These are phyloP conservation scores for Penicillium expansum DNA, from an alignment of 2,329 filamentous ascomycete species.

Conservation along the genomic window DNA sequence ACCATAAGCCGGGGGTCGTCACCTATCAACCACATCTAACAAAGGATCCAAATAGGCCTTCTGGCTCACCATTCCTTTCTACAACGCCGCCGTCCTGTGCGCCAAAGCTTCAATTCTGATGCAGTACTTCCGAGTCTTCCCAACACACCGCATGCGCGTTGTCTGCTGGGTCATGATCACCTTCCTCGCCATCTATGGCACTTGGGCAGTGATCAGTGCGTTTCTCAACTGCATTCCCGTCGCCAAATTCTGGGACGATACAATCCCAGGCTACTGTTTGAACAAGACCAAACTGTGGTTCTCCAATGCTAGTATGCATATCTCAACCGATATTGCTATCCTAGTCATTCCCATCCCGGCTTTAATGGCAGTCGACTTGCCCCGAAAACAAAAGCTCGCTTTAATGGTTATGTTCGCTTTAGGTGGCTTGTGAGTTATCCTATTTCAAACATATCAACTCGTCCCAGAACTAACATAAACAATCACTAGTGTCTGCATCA, in stretches of 20 bases:
- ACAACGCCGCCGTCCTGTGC: constrained; percentile 38
- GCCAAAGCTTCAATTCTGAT: constrained; percentile 51
- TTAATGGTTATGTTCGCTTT: constrained; percentile 45
- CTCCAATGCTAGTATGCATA: constrained; percentile 46
- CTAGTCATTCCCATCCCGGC: constrained; percentile 48
- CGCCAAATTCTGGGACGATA: constrained; percentile 35
- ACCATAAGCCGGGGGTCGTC: not conserved
- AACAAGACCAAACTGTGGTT: constrained; percentile 43
- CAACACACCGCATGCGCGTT: constrained; percentile 33
- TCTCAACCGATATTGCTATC: constrained; percentile 45
- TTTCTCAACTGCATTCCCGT: constrained; percentile 40
- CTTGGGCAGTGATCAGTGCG: constrained; percentile 37
- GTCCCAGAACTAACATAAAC: not conserved
- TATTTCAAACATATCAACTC: not conserved
- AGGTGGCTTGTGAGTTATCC: constrained; percentile 36
- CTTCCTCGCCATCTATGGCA: constrained; percentile 34
- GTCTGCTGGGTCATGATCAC: constrained; percentile 40
- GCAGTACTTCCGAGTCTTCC: constrained; percentile 50
- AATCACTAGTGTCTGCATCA: constrained; percentile 32
- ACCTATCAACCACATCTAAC: not conserved
- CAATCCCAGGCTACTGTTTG: constrained; percentile 36
- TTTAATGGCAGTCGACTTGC: constrained; percentile 41
- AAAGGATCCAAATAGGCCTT: constrained; percentile 28
- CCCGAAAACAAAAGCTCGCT: constrained; percentile 42
- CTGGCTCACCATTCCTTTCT: constrained; percentile 41